Conservation (phyloP, 2,329 filamentous ascomycete genomes). For the Verticillium longisporum region DNA sequence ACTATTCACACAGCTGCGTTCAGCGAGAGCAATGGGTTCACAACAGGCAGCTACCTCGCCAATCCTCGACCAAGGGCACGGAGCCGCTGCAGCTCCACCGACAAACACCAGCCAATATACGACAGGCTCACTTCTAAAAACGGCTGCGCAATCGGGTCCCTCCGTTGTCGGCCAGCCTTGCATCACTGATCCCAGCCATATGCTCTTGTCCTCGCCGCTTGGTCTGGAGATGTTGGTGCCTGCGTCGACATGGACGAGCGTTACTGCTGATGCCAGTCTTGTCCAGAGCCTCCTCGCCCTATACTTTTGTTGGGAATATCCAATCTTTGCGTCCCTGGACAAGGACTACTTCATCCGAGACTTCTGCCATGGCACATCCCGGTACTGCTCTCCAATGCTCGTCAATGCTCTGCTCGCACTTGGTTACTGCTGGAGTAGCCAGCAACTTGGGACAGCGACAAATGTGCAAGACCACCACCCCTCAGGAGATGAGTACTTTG, state of each 20-base stretch:
- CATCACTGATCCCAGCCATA: no score
- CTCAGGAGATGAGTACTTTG: conserved; percentile 69
- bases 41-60: no score
- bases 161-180: no score
- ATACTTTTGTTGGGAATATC: conserved; percentile 73
- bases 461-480: conserved; percentile 55
- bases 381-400: conserved; percentile 62
- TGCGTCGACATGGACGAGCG: conserved; percentile 58
- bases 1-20: no score
- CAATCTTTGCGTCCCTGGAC: conserved; percentile 66
- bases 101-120: no score
- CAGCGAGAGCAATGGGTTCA: no score
- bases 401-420: conserved; percentile 60
- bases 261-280: conserved; percentile 50
- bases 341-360: conserved; percentile 65
- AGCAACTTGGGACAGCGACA: conserved; percentile 55
- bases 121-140: no score
- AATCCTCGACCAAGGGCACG: no score
- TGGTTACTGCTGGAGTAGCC: conserved; percentile 64
- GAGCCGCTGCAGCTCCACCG: no score
- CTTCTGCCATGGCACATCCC: conserved; percentile 52
- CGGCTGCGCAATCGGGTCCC: no score
- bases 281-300: conserved; percentile 58
- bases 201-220: no score
- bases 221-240: no score